These are phyloP conservation scores for Daedalea quercina DNA, from an alignment of 768 basidiomycete genomes.

Conservation along the genomic window DNA sequence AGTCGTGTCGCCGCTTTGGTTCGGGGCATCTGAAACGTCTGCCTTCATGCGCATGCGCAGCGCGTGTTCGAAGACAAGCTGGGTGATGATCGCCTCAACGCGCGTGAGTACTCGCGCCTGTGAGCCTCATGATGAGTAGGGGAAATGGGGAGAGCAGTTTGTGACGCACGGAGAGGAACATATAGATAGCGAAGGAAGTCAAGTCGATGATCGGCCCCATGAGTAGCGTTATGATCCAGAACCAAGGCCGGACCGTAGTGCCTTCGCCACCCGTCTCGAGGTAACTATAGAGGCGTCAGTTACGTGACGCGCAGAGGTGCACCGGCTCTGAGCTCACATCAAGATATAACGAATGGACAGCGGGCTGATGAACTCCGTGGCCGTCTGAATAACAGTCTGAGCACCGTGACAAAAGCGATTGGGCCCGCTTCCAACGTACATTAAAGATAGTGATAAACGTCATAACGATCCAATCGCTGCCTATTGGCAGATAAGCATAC, in stretches of 20 bases:
- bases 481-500: no score
- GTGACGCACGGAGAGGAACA: not conserved
- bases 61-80: slow-evolving; percentile 48
- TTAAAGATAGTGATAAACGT: not conserved
- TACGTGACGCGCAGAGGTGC: not conserved
- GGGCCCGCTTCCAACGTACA: no score
- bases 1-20: slow-evolving; percentile 18
- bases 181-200: slow-evolving; percentile 24
- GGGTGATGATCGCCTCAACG: slow-evolving; percentile 43
- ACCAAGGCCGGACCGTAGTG: slow-evolving; percentile 37
- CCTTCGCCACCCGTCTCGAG: slow-evolving; percentile 29
- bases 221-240: slow-evolving; percentile 36
- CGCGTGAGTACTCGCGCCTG: slow-evolving; percentile 40
- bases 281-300: slow-evolving; percentile 17
- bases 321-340: not conserved
- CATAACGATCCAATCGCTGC: not conserved
- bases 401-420: no score
- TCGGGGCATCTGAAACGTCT: slow-evolving; percentile 22
- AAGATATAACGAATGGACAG: not conserved
- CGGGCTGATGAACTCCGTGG: not conserved
- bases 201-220: slow-evolving; percentile 37
- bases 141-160: no score
- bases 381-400: no score
- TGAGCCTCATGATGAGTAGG: no score
- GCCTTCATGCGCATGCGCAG: slow-evolving; percentile 60